A percentile compares a stretch with the other conserved stretches of the same genome.
Conservation (phyloP, 2,329 filamentous ascomycete species). For the Claviceps spartinae region DNA sequence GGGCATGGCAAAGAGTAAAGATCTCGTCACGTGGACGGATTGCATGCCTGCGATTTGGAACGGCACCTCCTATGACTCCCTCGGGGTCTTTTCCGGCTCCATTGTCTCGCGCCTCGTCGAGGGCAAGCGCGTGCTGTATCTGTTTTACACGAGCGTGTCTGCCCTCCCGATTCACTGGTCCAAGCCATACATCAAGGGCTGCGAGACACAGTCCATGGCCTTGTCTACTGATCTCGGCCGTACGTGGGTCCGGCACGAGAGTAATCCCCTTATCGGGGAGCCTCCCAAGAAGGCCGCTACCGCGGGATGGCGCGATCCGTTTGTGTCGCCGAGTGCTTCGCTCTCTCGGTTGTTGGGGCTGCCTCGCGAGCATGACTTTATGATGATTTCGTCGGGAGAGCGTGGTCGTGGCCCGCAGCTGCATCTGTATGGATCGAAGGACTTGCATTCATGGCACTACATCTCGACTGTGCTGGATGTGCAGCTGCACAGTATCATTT, state of each 20-base stretch:
- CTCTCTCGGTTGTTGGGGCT: conserved; percentile 9
- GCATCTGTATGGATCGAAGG: conserved; percentile 11
- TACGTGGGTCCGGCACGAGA: conserved; percentile 10
- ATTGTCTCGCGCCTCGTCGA: conserved; percentile 28
- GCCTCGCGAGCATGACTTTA: conserved; percentile 19
- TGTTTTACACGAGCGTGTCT: conserved; percentile 28
- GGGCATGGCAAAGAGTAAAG: conserved; percentile 22
- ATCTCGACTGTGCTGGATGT: conserved; percentile 8
- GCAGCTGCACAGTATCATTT: conserved; percentile 2
- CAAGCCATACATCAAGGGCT: conserved; percentile 27
- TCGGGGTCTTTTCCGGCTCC: conserved; percentile 30
- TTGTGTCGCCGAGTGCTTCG: conserved; percentile 10
- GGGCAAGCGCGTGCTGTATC: conserved; percentile 20
- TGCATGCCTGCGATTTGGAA: conserved; percentile 9
- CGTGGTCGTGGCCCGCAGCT: conserved; percentile 10
- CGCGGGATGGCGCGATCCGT: conserved; percentile 15
- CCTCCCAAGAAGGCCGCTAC: conserved; percentile 11
- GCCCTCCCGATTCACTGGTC: conserved; percentile 31
- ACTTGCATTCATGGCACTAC: conserved; percentile 11
- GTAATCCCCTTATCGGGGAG: conserved; percentile 10
- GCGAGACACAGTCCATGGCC: conserved; percentile 30
- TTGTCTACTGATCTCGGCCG: conserved; percentile 21
- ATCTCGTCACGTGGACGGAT: conserved; percentile 24
- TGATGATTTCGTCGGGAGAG: conserved; percentile 24
- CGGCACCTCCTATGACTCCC: conserved; percentile 23